phyloP scores from a whole-genome alignment of 768 basidiomycete genomes.

The Naganishia randhawae region DNA sequence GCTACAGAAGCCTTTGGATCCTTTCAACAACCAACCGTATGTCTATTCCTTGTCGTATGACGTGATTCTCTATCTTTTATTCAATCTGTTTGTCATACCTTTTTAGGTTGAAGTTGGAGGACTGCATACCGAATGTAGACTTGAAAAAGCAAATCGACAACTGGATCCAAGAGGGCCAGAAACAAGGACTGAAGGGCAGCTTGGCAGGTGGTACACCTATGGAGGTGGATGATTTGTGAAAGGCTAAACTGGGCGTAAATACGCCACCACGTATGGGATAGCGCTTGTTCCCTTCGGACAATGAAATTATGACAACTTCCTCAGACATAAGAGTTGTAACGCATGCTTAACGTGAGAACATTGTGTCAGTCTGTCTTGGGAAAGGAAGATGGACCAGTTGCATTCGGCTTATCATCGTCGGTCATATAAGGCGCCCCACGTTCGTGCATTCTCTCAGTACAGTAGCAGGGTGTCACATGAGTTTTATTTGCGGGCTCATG shows the following conservation, averaged over 20 bases:
- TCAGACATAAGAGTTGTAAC: no score
- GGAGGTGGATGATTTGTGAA: constrained; percentile 40
- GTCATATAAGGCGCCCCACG: no score
- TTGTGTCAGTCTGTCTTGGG: no score
- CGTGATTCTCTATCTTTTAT: constrained; percentile 15
- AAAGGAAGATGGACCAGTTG: no score
- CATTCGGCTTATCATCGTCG: no score
- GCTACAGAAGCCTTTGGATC: constrained; percentile 84
- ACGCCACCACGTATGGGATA: no score
- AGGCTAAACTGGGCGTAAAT: neutral
- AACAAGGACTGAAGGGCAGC: constrained; percentile 30
- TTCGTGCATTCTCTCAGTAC: no score
- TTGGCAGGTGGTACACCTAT: constrained; percentile 36
- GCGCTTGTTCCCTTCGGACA: no score
- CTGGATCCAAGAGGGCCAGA: constrained; percentile 62
- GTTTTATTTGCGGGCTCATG: no score
- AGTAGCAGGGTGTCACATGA: no score
- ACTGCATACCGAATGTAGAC: constrained; percentile 58
- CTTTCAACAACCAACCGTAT: constrained; percentile 90
- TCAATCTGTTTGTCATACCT: constrained; percentile 1
- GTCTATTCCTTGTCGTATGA: constrained; percentile 41
- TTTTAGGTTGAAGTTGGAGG: constrained; percentile 43
- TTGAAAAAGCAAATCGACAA: constrained; percentile 70
- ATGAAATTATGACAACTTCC: no score
- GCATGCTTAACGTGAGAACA: no score